Base-by-base conservation (phyloP, 768 basidiomycete genomes). In the Trichaptum fuscoviolaceum region DNA sequence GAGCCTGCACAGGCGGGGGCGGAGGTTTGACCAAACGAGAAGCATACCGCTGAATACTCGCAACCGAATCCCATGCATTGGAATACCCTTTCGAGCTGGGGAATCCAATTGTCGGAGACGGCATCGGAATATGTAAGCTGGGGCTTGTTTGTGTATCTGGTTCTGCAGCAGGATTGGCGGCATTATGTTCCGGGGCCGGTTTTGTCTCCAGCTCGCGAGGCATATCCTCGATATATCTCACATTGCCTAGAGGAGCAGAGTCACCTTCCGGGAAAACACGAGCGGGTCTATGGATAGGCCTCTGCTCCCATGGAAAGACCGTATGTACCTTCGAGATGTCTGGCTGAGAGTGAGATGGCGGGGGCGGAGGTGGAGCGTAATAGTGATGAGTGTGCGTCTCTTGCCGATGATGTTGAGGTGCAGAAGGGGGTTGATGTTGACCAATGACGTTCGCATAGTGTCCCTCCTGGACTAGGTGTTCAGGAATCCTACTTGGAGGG, bases 301-400 rank as follows among this genome's bases (percentile, higher is more conserved):
- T 84, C 67, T 87, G 84, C 74, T 99, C 96, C 96, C 96, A 99
- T n/a, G 96, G 95, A 76, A 99, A 99, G 35, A 97, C 81, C 35
- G 83, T 79, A 67, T 88, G 89, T 24, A 96, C 85, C 72, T 91
- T 91, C 26, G 77, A 77, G 27, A 80, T 83, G 73, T 95, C 92
- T 3, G 95, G n/a, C 26, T 52, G 42, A 52, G 42, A 52, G 42
- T 58, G 65, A 23, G 65, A 26, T 15, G 42, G 42, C 42, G 42
- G 42, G 20, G 42, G 42, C 10, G 42, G 42, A 52, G 42, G 42
- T 12, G 42, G 20, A 52, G 12, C 42, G 15, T 15, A 12, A 12
- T 52, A 52, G 9, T 63, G 58, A 24, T 64, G 12, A n/a, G 4
- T n/a, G 8, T 66, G 34, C 26, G 15, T 18, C 7, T 12, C 17